Base-by-base conservation (phyloP, 1,284 basidiomycete genomes). In the Sporisorium iseilematis-ciliati region DNA sequence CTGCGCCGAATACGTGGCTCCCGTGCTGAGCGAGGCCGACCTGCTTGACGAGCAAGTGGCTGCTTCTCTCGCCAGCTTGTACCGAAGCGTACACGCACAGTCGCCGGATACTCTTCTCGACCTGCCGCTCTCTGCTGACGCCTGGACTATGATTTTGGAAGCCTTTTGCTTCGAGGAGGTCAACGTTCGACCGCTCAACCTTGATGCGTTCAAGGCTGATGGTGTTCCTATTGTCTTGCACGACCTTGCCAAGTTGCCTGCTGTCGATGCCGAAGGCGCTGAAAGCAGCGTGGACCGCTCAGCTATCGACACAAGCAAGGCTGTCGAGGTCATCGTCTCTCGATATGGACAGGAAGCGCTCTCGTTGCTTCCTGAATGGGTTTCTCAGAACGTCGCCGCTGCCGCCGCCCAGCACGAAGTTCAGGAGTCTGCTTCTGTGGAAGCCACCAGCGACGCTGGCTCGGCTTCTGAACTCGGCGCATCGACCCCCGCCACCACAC, bases 121-220 rank as follows among this genome's bases (percentile, higher is more conserved):
- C 23, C 45, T 73, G 49, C 69, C 69, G 20, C 57, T 78, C 25
- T 70, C 52, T 40, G 45, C 18, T 6, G 55, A 63, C 31, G 76
- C 60, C 5, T 78, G 73, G 73, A 35, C 29, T 11, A 20, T 69
- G 42, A 61, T 78, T 26, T 54, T 75, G 48, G 73, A 76, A 23
- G 71, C 73, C 23, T 75, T 76, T 40, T 73, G 69, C 62, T 70
- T 70, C 43, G 76, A 78, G 52, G 76, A 78, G 53, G 23, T 45
- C 23, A 59, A 72, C 38, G 38, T 72, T 14, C 61, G 76, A 23
- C 62, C 51, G 43, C 66, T 72, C 48, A 65, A 65, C 55, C 53
- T 76, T 10, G 68, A 69, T 7, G 65, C 71, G 6, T 72, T 73
- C 68, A 60, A 66, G 52, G 25, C 29, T 2, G 76, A 78, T 8